phyloP scores from a whole-genome alignment of 805 yeast genomes.

The Ogataea degrootiae region DNA sequence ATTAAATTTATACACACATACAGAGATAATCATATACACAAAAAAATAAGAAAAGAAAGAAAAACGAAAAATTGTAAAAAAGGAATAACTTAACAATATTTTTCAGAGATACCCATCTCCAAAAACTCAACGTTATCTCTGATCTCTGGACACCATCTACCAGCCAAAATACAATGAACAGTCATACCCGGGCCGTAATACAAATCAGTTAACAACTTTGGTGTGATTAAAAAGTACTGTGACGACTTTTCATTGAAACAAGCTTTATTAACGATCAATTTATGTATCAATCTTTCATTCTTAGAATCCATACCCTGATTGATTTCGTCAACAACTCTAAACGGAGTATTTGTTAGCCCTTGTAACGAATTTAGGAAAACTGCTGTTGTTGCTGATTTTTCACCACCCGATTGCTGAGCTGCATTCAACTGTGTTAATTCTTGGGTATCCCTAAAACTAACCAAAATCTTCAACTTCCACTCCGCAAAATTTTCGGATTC shows the following conservation, averaged over 20 bases:
- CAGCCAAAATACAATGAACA: conserved; percentile 77
- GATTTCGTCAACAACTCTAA: conserved; percentile 94
- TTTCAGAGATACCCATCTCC: conserved; percentile 28
- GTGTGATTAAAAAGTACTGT: conserved; percentile 91
- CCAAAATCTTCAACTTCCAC: conserved; percentile 83
- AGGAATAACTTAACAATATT: conserved; percentile 9
- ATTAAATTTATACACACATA: no score
- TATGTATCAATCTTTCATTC: conserved; percentile 84
- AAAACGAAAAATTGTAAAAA: neutral
- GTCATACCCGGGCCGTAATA: conserved; percentile 77
- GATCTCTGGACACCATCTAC: conserved; percentile 26
- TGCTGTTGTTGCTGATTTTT: conserved; percentile 91
- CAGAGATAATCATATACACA: no score
- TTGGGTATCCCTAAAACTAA: conserved; percentile 77
- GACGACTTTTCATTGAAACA: conserved; percentile 45
- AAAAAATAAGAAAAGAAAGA: no score
- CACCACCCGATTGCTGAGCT: conserved; percentile 97
- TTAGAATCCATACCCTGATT: conserved; percentile 98
- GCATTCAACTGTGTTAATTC: conserved; percentile 68
- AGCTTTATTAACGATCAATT: conserved; percentile 78
- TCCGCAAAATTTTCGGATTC: conserved; percentile 51
- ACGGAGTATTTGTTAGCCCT: conserved; percentile 82
- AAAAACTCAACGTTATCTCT: conserved; percentile 18
- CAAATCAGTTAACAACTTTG: conserved; percentile 76
- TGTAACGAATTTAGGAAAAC: conserved; percentile 87